These are phyloP conservation scores for Aegilops speltoides DNA, from an alignment of 176 grass and related monocot species.

Conservation along the genomic window DNA sequence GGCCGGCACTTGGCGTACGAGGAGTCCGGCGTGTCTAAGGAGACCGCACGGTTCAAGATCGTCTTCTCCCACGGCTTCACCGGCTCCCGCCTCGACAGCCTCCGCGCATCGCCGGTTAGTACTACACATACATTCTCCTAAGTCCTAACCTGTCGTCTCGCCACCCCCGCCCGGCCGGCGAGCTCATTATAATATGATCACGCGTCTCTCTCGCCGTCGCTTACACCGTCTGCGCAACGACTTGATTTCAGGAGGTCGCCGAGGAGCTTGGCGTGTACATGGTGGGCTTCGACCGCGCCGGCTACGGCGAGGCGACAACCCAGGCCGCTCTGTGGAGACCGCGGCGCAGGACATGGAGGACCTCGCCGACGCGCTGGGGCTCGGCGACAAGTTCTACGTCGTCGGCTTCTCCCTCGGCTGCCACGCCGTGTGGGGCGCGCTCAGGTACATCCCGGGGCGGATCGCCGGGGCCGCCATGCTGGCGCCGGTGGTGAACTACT, in stretches of 20 bases:
- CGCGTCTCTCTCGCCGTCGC: too few relatives aligned
- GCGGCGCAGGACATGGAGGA: constrained; percentile 63
- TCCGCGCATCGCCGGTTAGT: constrained; percentile 45
- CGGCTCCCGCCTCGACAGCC: constrained; percentile 49
- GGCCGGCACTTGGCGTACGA: constrained; percentile 67
- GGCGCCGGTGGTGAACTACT: constrained; percentile 70
- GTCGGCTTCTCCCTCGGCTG: constrained; percentile 62
- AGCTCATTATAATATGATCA: not conserved
- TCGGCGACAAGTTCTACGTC: constrained; percentile 58
- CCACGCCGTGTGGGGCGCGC: constrained; percentile 66
- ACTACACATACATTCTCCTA: not conserved
- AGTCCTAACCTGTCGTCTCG: too few relatives aligned
- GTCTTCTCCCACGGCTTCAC: constrained; percentile 70
- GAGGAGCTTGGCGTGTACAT: constrained; percentile 73
- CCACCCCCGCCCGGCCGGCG: not conserved
- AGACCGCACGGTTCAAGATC: constrained; percentile 52
- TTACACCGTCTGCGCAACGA: not conserved
- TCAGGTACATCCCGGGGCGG: constrained; percentile 54
- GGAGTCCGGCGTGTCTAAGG: constrained; percentile 62
- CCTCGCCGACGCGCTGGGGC: constrained; percentile 52
- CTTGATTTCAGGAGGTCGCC: constrained; percentile 44
- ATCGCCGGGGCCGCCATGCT: constrained; percentile 60
- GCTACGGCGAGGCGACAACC: constrained; percentile 75
- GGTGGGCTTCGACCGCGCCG: constrained; percentile 76
- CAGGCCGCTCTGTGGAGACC: constrained; percentile 45